These are phyloP conservation scores for Phaeosphaeriaceae sp. DNA, from an alignment of 2,329 filamentous ascomycete species.

Conservation along the genomic window DNA sequence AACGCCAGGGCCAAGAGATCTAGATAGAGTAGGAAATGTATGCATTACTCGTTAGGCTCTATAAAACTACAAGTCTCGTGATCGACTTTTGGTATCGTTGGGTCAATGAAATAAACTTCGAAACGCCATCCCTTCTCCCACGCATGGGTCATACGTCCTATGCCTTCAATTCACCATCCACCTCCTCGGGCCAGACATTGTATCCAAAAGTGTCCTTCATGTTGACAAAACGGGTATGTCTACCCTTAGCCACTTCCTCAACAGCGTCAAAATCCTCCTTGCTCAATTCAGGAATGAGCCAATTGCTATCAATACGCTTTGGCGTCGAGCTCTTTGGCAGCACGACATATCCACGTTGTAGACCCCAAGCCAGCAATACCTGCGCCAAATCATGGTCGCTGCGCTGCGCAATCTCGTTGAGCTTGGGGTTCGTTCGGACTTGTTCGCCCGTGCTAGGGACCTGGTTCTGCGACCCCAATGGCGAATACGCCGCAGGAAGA, in stretches of 20 bases:
- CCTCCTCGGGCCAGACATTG: slow-evolving; percentile 62
- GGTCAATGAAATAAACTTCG: slow-evolving; percentile 12
- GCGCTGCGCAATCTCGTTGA: slow-evolving; percentile 72
- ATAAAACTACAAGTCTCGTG: slow-evolving; percentile 19
- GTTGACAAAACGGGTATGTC: slow-evolving; percentile 76
- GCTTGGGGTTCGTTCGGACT: slow-evolving; percentile 69
- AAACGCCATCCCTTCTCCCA: background rate
- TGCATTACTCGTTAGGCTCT: slow-evolving; percentile 12
- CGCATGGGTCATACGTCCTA: slow-evolving; percentile 11
- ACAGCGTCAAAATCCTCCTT: slow-evolving; percentile 64
- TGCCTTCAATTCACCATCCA: slow-evolving; percentile 34
- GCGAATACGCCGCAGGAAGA: slow-evolving; percentile 69
- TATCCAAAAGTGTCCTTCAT: slow-evolving; percentile 84
- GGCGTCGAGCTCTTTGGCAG: slow-evolving; percentile 52
- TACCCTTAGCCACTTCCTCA: slow-evolving; percentile 68
- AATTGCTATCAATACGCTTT: slow-evolving; percentile 63
- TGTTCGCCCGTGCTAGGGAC: slow-evolving; percentile 72
- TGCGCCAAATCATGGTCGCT: slow-evolving; percentile 79
- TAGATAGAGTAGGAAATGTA: background rate
- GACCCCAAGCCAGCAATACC: slow-evolving; percentile 80
- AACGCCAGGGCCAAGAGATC: background rate
- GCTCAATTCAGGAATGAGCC: slow-evolving; percentile 64
- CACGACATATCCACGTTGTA: slow-evolving; percentile 70
- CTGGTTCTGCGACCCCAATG: slow-evolving; percentile 72
- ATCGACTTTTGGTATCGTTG: slow-evolving; percentile 33